phyloP scores from a whole-genome alignment of 305 asterid genomes.

The Solanum hybrid region DNA sequence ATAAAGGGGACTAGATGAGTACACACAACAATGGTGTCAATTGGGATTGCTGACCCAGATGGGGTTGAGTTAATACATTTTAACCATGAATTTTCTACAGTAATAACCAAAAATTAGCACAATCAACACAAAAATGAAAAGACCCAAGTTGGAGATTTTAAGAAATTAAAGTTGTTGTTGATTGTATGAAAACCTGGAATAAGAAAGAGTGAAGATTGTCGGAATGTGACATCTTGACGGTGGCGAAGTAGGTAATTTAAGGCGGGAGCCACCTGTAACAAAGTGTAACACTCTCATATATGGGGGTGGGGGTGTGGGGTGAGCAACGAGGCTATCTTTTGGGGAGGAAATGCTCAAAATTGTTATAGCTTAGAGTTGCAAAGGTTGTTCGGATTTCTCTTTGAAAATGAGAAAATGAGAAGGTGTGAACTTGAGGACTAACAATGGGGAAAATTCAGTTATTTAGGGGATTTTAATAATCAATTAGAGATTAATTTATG shows the following conservation, averaged over 20 bases:
- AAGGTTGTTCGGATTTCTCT: too few relatives aligned
- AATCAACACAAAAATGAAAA: background rate
- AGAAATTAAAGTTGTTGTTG: background rate
- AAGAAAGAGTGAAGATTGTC: background rate
- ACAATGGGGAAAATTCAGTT: too few relatives aligned
- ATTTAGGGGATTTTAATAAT: too few relatives aligned
- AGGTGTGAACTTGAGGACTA: too few relatives aligned
- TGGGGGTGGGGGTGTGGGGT: too few relatives aligned
- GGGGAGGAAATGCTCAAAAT: too few relatives aligned
- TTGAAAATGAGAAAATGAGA: too few relatives aligned
- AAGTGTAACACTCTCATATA: too few relatives aligned
- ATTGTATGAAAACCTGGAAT: background rate
- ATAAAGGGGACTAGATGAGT: background rate
- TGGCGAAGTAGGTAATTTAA: background rate
- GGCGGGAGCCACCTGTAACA: too few relatives aligned
- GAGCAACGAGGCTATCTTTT: too few relatives aligned
- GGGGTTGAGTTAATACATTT: constrained; percentile 18
- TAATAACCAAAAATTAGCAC: background rate
- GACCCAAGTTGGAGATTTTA: background rate
- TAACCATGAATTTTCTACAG: constrained; percentile 11
- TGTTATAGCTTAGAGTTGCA: too few relatives aligned
- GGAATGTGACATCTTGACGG: background rate
- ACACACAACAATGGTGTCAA: constrained; percentile 31
- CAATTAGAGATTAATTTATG: too few relatives aligned
- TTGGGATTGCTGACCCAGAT: constrained; percentile 35